Conservation (phyloP, 768 basidiomycete species). For the Lactarius psammicola region DNA sequence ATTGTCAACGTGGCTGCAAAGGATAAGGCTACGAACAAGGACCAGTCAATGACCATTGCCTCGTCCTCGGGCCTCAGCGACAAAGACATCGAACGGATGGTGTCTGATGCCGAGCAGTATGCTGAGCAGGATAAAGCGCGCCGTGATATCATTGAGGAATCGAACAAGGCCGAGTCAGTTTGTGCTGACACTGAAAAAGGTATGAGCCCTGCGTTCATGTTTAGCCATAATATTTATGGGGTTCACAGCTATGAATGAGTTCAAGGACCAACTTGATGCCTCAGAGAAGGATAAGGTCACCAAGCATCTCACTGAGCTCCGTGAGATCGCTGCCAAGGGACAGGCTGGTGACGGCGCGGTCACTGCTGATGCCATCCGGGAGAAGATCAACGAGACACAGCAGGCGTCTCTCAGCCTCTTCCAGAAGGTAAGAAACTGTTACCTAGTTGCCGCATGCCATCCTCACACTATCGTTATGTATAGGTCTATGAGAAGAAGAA, state of each 20-base stretch:
- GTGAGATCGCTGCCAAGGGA: constrained; percentile 86
- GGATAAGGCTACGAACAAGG: constrained; percentile 88
- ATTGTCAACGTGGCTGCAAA: constrained; percentile 97
- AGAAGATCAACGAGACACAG: constrained; percentile 92
- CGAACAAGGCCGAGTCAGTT: constrained; percentile 95
- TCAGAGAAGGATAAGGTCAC: constrained; percentile 93
- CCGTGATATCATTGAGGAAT: constrained; percentile 86
- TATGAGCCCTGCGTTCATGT: constrained; percentile 34
- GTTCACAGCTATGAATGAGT: constrained; percentile 82
- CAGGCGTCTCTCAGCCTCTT: constrained; percentile 94
- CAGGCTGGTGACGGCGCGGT: constrained; percentile 80
- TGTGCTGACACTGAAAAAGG: constrained; percentile 95
- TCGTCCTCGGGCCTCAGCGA: constrained; percentile 96
- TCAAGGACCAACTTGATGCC: constrained; percentile 94
- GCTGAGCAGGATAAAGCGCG: constrained; percentile 92
- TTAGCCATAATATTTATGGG: constrained; percentile 7
- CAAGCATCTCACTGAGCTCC: constrained; percentile 81
- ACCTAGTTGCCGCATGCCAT: background rate
- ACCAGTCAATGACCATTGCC: constrained; percentile 96
- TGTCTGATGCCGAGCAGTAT: constrained; percentile 88
- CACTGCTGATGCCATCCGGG: constrained; percentile 84
- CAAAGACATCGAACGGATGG: constrained; percentile 97
- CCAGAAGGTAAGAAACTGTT: constrained; percentile 62
- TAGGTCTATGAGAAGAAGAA: constrained; percentile 85
- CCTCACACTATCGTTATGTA: background rate